Evolutionary conservation across 1,284 basidiomycete species (phyloP).

Genomic region (Leccinum pachyderme): DNA sequence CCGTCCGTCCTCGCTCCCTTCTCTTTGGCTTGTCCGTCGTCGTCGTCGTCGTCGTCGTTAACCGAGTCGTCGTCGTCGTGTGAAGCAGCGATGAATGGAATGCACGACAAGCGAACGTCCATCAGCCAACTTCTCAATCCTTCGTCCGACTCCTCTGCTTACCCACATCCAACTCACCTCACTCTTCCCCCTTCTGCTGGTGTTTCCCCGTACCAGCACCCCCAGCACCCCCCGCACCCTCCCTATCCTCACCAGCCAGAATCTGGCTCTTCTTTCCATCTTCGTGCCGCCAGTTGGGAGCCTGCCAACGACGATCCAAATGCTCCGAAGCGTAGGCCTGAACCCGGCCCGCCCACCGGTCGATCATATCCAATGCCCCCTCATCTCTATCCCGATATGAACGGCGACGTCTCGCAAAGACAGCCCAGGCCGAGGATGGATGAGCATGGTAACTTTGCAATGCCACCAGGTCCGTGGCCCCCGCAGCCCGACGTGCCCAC

Average conservation of each 20-base stretch:
- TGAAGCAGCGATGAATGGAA: conserved; percentile 39
- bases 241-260: conserved; percentile 32
- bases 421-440: conserved; percentile 31
- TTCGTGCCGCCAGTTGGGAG: conserved; percentile 46
- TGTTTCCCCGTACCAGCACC: conserved; percentile 34
- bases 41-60: not conserved
- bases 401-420: conserved; percentile 32
- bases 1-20: conserved; percentile 19
- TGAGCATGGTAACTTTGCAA: conserved; percentile 28
- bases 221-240: conserved; percentile 25
- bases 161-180: conserved; percentile 32
- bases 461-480: conserved; percentile 27
- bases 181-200: conserved; percentile 23
- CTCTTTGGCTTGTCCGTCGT: too few relatives aligned
- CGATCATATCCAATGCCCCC: conserved; percentile 36
- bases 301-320: conserved; percentile 36
- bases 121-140: conserved; percentile 54
- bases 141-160: conserved; percentile 34
- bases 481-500: conserved; percentile 27
- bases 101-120: conserved; percentile 53
- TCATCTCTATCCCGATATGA: conserved; percentile 36
- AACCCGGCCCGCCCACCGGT: conserved; percentile 30
- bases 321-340: conserved; percentile 33
- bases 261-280: conserved; percentile 35
- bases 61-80: conserved; percentile 12